Conservation (phyloP, 306 rosid species). For the Fragaria nilgerrensis region DNA sequence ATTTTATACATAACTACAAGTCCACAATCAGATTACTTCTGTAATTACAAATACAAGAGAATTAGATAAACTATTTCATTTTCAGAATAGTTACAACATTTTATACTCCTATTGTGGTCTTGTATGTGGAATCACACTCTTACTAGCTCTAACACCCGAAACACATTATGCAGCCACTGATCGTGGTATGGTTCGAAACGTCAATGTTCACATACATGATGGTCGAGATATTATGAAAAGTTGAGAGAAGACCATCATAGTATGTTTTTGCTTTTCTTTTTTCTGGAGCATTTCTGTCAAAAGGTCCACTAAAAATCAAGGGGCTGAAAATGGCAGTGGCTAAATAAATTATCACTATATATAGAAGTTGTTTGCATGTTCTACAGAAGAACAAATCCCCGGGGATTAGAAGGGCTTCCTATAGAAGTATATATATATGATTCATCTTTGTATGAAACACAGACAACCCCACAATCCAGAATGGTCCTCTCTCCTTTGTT, state of each 20-base stretch:
- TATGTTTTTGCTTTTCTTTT: constrained; percentile 10
- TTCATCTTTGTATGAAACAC: neutral
- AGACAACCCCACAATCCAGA: constrained; percentile 32
- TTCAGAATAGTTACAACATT: neutral
- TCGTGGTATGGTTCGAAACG: neutral
- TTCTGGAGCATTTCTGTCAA: constrained; percentile 23
- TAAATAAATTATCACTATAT: neutral
- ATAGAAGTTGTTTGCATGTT: constrained; percentile 20
- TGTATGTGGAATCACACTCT: neutral
- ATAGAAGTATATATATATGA: neutral
- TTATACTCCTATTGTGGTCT: neutral
- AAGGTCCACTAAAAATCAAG: constrained; percentile 27
- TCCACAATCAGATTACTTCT: neutral
- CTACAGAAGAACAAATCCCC: constrained; percentile 23
- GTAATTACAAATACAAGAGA: neutral
- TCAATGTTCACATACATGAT: constrained; percentile 18
- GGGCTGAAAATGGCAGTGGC: constrained; percentile 24
- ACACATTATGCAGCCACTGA: neutral
- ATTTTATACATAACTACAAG: neutral
- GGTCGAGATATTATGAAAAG: constrained; percentile 12
- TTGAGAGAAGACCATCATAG: constrained; percentile 17
- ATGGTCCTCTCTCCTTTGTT: constrained; percentile 56
- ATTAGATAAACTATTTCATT: neutral
- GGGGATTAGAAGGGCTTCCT: neutral
- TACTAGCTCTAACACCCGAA: too few species aligned